Conservation (phyloP, 2,329 filamentous ascomycete genomes). For the Teratosphaeria pseudoeucalypti region DNA sequence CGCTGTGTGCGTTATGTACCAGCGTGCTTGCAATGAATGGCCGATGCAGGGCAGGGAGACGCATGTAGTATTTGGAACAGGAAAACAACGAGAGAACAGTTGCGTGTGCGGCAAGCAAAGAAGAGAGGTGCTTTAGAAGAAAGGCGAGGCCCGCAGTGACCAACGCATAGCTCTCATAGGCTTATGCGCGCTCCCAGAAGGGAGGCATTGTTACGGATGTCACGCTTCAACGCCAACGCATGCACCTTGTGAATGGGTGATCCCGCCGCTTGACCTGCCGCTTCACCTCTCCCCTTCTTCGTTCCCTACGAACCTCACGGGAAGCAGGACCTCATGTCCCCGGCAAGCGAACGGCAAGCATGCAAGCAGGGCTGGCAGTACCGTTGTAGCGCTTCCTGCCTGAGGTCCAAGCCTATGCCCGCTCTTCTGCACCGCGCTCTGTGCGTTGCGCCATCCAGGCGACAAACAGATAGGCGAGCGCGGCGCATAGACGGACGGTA, state of each 20-base stretch:
- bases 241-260: neutral
- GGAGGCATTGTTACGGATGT: slow-evolving; percentile 2
- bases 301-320: neutral
- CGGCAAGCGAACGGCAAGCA: neutral
- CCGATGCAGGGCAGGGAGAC: neutral
- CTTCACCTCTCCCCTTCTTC: neutral
- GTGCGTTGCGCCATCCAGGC: neutral
- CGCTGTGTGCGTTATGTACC: neutral
- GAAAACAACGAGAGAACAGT: neutral
- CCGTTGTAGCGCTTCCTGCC: neutral
- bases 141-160: neutral
- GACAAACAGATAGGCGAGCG: neutral
- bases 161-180: neutral
- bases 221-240: slow-evolving; percentile 2
- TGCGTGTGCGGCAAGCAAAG: neutral
- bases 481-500: neutral
- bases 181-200: slow-evolving; percentile 1
- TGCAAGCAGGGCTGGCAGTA: neutral
- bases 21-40: neutral
- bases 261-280: neutral
- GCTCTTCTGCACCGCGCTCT: neutral
- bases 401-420: neutral
- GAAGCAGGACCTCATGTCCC: neutral
- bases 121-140: neutral
- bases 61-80: neutral